Evolutionary conservation across 2,329 filamentous ascomycete species (phyloP).

Genomic region (Teratosphaeria destructans): DNA sequence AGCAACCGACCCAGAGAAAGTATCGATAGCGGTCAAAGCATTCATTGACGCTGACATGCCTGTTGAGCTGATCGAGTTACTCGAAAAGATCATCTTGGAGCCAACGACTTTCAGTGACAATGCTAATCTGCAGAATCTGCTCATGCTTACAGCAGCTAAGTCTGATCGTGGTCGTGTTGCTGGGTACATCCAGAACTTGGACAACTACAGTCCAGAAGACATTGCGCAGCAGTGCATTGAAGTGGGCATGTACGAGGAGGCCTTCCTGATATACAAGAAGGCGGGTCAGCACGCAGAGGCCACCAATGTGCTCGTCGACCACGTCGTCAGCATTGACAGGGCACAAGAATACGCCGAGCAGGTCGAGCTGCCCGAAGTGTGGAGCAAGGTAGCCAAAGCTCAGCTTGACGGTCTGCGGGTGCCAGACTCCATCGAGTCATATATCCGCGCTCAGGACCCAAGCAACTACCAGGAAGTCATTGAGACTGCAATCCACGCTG

Average conservation of each 20-base stretch:
- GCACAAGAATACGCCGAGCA: constrained; percentile 93
- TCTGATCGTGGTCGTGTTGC: constrained; percentile 91
- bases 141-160: constrained; percentile 93
- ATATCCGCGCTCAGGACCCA: constrained; percentile 88
- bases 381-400: constrained; percentile 97
- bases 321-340: constrained; percentile 95
- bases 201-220: constrained; percentile 82
- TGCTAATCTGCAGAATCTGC: constrained; percentile 85
- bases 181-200: constrained; percentile 88
- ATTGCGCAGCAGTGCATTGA: constrained; percentile 90
- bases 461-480: constrained; percentile 94
- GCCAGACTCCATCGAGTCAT: constrained; percentile 86
- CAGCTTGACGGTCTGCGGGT: constrained; percentile 93
- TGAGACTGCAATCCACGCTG: constrained; percentile 85
- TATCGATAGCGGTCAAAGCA: constrained; percentile 84
- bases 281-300: constrained; percentile 79
- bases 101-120: constrained; percentile 99
- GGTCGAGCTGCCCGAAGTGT: constrained; percentile 87
- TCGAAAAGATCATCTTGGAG: constrained; percentile 99
- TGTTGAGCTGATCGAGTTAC: constrained; percentile 85
- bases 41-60: constrained; percentile 89
- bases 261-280: constrained; percentile 98
- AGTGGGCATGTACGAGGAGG: constrained; percentile 89
- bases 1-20: constrained; percentile 83
- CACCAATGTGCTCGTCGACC: constrained; percentile 84